These are phyloP conservation scores for Botryotinia globosa DNA, from an alignment of 2,329 filamentous ascomycete genomes.

Conservation along the genomic window DNA sequence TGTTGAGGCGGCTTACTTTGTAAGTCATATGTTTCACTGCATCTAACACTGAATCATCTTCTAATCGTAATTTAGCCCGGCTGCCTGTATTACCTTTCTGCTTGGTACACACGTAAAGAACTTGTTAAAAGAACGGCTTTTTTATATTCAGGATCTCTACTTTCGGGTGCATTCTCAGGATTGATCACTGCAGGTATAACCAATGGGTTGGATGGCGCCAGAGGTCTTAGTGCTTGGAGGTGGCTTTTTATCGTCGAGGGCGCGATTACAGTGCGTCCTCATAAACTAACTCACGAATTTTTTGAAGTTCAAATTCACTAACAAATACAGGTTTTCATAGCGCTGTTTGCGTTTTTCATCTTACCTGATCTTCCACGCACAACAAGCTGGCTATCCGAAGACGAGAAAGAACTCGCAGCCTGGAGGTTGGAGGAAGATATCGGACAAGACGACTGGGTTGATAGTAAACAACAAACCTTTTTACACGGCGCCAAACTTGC, in stretches of 20 bases:
- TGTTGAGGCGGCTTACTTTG: constrained; percentile 56
- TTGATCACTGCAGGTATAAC: constrained; percentile 50
- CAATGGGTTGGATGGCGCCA: constrained; percentile 45
- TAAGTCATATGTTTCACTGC: constrained; percentile 28
- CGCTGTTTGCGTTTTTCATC: constrained; percentile 30
- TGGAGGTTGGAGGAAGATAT: constrained; percentile 23
- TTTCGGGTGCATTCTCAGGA: constrained; percentile 51
- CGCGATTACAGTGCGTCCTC: constrained; percentile 40
- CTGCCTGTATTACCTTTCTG: constrained; percentile 30
- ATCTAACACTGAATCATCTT: background rate
- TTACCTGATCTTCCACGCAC: constrained; percentile 55
- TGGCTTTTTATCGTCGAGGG: constrained; percentile 52
- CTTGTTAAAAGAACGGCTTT: constrained; percentile 46
- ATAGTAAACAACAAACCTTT: constrained; percentile 16
- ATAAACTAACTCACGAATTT: too few relatives aligned
- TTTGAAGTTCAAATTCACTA: background rate
- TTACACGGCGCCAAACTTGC: constrained; percentile 17
- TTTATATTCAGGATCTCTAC: constrained; percentile 45
- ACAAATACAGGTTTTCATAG: constrained; percentile 10
- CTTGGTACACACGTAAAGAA: constrained; percentile 46
- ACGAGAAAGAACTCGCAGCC: constrained; percentile 45
- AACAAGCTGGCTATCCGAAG: constrained; percentile 50
- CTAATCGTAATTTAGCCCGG: constrained; percentile 20
- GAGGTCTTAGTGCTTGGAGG: constrained; percentile 50
- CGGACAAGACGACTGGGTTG: constrained; percentile 21